Conservation (phyloP, 192 early-diverging fungal species). For the Podochytrium sp. region DNA sequence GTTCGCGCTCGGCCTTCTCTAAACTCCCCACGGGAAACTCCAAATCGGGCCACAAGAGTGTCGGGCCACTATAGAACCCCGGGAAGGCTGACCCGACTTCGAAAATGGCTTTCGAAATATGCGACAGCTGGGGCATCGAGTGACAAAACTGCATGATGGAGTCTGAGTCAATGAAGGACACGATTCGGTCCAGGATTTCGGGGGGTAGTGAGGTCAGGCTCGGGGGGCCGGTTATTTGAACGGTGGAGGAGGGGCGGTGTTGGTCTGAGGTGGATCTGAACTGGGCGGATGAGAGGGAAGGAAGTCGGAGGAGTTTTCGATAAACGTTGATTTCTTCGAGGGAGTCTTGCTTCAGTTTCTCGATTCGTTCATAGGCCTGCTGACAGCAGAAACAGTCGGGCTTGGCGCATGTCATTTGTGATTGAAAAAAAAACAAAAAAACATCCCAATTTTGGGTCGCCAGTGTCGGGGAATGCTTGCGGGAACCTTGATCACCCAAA, state of each 20-base stretch:
- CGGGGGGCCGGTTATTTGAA: background rate
- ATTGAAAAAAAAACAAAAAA: no score
- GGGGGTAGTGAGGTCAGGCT: background rate
- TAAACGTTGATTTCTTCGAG: slow-evolving; percentile 14
- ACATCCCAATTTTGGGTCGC: no score
- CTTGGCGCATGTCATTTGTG: no score
- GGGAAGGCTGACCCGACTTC: slow-evolving; percentile 1
- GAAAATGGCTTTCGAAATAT: background rate
- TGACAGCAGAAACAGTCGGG: no score
- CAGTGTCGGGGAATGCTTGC: no score
- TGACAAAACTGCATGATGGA: background rate
- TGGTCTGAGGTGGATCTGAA: background rate
- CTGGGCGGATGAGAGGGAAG: background rate
- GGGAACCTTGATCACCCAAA: no score
- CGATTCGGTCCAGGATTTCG: slow-evolving; percentile 8
- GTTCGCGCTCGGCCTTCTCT: background rate
- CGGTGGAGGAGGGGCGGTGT: background rate
- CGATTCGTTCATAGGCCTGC: background rate
- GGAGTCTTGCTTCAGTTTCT: background rate
- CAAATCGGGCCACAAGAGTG: background rate
- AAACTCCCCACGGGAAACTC: background rate
- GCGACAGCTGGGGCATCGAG: background rate
- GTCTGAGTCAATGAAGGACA: background rate
- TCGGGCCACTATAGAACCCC: background rate
- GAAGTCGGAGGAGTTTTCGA: background rate